Base-by-base conservation (phyloP, 1,139 yeast genomes). In the Ogataea hybrid region DNA sequence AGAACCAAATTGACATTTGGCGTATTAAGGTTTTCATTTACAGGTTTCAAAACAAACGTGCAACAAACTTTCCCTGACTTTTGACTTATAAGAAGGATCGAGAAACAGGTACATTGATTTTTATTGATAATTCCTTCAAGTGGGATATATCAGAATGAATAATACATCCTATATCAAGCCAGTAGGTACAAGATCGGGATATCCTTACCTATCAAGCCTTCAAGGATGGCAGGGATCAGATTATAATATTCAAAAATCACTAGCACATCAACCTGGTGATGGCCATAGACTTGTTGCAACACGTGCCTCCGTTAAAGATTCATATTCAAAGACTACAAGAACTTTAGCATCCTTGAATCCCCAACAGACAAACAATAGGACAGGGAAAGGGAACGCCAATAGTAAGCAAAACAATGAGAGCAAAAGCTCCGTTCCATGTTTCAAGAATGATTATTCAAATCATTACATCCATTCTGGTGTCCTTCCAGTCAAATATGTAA, bases 391-490 rank as follows among this genome's bases (percentile, higher is more conserved):
- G 21, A 37, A 39, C 21, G 25, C 23, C 25, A 39, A 35, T 25
- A 39, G 43, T 5, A 43, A 39, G 12, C 34, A 41, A n/a, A 34
- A 29, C 34, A 34, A 36, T 21, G 35, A 39, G 9, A 27, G 22
- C 20, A 51, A 49, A 31, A 21, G 18, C 22, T 21, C 40, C 6
- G 46, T 46, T 6, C 42, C 40, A 9, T 54, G 61, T 23, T 61
- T 45, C 47, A 59, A 58, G 37, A 85, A 84, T 56, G 95, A 89
- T 62, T 87, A 83, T 56, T 71, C 87, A 10, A 83, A 84, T 53
- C 70, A 81, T 50, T 84, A 77, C 58, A 65, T 88, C 31, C 85
- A 81, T 49, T 68, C 81, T 0, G 84, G 82, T 0, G 62, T 65
- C 8, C 57, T 71, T 4, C 95, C 96, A 0, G 80, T 79, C 31